Conservation (phyloP, 140 eudicot genomes). For the Flaveria floridana region DNA sequence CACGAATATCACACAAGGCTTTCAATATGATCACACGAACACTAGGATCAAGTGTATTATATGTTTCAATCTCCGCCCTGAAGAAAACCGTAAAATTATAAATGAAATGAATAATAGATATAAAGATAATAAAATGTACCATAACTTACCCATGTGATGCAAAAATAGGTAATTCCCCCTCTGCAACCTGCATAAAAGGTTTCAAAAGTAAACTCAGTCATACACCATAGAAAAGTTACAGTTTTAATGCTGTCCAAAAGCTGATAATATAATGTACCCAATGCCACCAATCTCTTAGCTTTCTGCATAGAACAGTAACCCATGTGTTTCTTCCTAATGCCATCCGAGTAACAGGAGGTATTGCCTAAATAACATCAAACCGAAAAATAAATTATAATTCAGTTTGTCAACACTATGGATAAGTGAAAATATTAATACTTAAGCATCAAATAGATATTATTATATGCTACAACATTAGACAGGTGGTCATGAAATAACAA, state of each 20-base stretch:
- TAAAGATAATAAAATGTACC: slow-evolving; percentile 7
- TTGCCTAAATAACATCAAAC: slow-evolving; percentile 49
- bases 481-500: slow-evolving; percentile 24
- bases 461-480: not conserved
- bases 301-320: slow-evolving; percentile 89
- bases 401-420: not conserved
- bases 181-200: slow-evolving; percentile 69
- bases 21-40: slow-evolving; percentile 84
- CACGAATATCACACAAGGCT: slow-evolving; percentile 96
- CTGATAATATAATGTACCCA: slow-evolving; percentile 56
- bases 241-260: not conserved
- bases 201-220: slow-evolving; percentile 13
- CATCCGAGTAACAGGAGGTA: slow-evolving; percentile 88
- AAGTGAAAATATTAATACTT: not conserved
- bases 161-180: slow-evolving; percentile 91
- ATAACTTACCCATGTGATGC: slow-evolving; percentile 81
- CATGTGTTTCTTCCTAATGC: slow-evolving; percentile 85
- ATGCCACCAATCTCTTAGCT: slow-evolving; percentile 96
- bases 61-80: slow-evolving; percentile 80
- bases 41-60: slow-evolving; percentile 76
- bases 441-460: slow-evolving; percentile 1
- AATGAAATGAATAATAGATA: slow-evolving; percentile 19
- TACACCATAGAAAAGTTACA: not conserved
- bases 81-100: slow-evolving; percentile 21
- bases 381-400: not conserved